Percentiles rank a stretch among this genome's conserved stretches.
phyloP scores from a whole-genome alignment of 768 basidiomycete species.

The Suillus tomentosus region DNA sequence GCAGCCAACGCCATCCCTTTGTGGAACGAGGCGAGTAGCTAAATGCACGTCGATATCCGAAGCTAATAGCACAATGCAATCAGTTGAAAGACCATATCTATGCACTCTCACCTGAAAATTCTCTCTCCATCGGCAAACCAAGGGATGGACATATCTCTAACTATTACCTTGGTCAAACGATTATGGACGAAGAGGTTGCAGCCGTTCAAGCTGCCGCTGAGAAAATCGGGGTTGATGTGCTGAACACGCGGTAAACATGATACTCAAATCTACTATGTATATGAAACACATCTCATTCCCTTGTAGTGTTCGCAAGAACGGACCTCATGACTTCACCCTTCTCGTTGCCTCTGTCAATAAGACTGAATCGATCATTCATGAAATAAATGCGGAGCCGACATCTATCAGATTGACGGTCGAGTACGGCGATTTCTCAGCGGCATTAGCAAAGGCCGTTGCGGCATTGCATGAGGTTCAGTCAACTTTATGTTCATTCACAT shows the following conservation, averaged over 20 bases:
- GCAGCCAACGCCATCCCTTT: conserved; percentile 53
- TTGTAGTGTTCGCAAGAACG: conserved; percentile 70
- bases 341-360: conserved; percentile 70
- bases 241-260: conserved; percentile 72
- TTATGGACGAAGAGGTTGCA: conserved; percentile 78
- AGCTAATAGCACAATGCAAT: conserved; percentile 10
- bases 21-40: conserved; percentile 58
- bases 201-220: conserved; percentile 76
- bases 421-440: conserved; percentile 72
- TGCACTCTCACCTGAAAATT: conserved; percentile 59
- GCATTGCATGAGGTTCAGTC: conserved; percentile 60
- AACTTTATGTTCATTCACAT: background rate
- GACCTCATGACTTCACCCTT: conserved; percentile 61
- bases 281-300: conserved; percentile 3
- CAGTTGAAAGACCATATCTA: conserved; percentile 81
- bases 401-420: conserved; percentile 61
- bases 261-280: background rate
- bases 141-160: conserved; percentile 77
- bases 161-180: conserved; percentile 78
- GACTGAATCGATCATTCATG: conserved; percentile 42
- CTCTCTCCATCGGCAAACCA: conserved; percentile 79
- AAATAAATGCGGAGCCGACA: conserved; percentile 43
- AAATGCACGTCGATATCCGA: conserved; percentile 1
- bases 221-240: conserved; percentile 68
- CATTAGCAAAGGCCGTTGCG: conserved; percentile 53